These are phyloP conservation scores for Phytophthora aleatoria DNA, from an alignment of 352 stramenopile genomes.

Conservation along the genomic window DNA sequence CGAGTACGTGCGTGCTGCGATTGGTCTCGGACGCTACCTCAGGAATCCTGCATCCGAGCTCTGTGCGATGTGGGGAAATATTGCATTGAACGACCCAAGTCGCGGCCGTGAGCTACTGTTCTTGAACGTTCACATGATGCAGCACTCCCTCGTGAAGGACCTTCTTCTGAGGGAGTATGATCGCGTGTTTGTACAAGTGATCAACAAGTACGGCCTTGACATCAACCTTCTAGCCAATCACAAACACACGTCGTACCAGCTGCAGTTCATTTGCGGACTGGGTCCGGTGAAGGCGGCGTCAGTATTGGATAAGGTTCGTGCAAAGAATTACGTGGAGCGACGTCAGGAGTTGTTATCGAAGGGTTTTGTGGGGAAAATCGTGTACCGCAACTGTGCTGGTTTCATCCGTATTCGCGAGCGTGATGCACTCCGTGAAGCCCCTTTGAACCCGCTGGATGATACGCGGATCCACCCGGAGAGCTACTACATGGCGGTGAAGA, in stretches of 20 bases:
- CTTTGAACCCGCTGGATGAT: constrained; percentile 87
- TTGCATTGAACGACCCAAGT: constrained; percentile 76
- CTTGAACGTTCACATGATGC: constrained; percentile 86
- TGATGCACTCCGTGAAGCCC: constrained; percentile 81
- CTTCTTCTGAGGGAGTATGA: constrained; percentile 87
- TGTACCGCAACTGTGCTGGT: constrained; percentile 88
- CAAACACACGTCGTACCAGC: constrained; percentile 86
- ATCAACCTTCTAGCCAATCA: constrained; percentile 91
- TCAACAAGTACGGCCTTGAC: constrained; percentile 90
- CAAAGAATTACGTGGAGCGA: constrained; percentile 86
- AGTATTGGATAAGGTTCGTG: constrained; percentile 83
- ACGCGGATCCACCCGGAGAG: constrained; percentile 90
- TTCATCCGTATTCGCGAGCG: constrained; percentile 90
- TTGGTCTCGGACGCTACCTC: constrained; percentile 81
- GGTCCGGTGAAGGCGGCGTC: constrained; percentile 82
- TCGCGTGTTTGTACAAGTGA: constrained; percentile 80
- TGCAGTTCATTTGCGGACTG: constrained; percentile 88
- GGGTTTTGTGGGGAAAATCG: constrained; percentile 81
- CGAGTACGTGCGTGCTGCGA: constrained; percentile 74
- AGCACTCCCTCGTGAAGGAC: constrained; percentile 87
- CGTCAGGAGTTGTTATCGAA: constrained; percentile 88
- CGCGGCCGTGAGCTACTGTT: constrained; percentile 84
- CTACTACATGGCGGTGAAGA: constrained; percentile 93
- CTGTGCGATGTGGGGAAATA: constrained; percentile 86
- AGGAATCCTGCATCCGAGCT: constrained; percentile 87